Evolutionary conservation across 2,329 filamentous ascomycete species (phyloP), one percentile per base, ranked within the genome.

Genomic region (Aspergillus melleus): DNA sequence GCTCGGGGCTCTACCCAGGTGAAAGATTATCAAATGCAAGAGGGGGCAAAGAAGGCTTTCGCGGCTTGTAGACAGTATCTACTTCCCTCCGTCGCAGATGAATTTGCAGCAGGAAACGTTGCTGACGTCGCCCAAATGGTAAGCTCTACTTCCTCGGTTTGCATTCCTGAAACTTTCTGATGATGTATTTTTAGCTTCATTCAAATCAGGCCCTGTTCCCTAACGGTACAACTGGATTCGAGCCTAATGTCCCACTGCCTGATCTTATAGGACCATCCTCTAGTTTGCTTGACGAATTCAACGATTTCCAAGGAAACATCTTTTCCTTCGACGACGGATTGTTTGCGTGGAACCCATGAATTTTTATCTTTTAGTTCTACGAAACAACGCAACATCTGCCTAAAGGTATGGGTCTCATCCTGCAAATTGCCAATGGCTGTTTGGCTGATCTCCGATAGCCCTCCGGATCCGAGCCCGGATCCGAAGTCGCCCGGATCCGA

Each of bases 1-100:
- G 64, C 65, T 10, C 71, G 68, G 32, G 71, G 70, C 3, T 65
- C 66, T 19, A 51, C 59, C 1, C 65, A 70, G 44, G 60, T 67
- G 47, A 70, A 68, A 58, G 64, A 68, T 20, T 55, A 59, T 2
- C 57, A 61, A 44, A 72, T 75, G 69, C 64, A 65, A 16, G 61
- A 66, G 47, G 71, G 70, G 4, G 68, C 68, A 0, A 68, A 65
- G 22, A 70, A 64, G 26, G 62, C 66, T 4, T 32, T 66, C 16
- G 60, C 61, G 20, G 61, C 61, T 3, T 68, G 67, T 61, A 59
- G 67, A 10, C 61, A 65, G 24, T 60, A 66, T 30, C 46, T 68
- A 4, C 49, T 70, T 16, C 52, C 59, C 4, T 39, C 60, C 3
- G 54, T 57, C 3, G 22, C 54, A 2, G 56, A 64, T 8, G 26